These are phyloP conservation scores for Carallia pectinifolia DNA, from an alignment of 345 rosid genomes.

Conservation along the genomic window DNA sequence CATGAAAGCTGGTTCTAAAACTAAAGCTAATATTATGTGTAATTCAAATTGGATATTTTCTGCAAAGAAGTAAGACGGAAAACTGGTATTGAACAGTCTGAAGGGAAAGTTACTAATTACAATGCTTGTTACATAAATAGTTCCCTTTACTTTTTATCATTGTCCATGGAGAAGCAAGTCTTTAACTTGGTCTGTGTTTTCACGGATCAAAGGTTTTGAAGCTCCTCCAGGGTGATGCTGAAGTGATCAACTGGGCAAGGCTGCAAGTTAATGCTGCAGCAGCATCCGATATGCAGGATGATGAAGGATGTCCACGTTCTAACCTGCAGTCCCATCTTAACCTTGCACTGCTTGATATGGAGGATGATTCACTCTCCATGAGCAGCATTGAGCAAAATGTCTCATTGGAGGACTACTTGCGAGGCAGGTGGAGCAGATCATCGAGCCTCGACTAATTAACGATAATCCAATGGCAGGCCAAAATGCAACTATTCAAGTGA, in stretches of 20 bases:
- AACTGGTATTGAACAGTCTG: neutral
- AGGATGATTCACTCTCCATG: conserved; percentile 30
- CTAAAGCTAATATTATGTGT: neutral
- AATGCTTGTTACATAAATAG: no score
- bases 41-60: neutral
- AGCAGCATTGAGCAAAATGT: conserved; percentile 44
- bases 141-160: no score
- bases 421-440: conserved; percentile 87
- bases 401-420: conserved; percentile 37
- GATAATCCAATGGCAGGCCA: neutral
- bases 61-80: neutral
- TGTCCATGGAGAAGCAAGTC: neutral
- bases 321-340: conserved; percentile 26
- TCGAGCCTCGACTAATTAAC: conserved; percentile 77
- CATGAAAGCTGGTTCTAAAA: neutral
- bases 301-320: conserved; percentile 11
- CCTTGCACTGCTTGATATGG: conserved; percentile 35
- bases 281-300: conserved; percentile 20
- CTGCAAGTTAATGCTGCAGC: conserved; percentile 15
- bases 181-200: neutral
- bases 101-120: neutral
- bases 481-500: neutral
- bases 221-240: conserved; percentile 31
- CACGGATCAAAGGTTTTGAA: conserved; percentile 15
- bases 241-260: conserved; percentile 29